Evolutionary conservation across 169 alveolate genomes (phyloP), one percentile per base, ranked within the genome.

Genomic region (Plasmodium knowlesi): DNA sequence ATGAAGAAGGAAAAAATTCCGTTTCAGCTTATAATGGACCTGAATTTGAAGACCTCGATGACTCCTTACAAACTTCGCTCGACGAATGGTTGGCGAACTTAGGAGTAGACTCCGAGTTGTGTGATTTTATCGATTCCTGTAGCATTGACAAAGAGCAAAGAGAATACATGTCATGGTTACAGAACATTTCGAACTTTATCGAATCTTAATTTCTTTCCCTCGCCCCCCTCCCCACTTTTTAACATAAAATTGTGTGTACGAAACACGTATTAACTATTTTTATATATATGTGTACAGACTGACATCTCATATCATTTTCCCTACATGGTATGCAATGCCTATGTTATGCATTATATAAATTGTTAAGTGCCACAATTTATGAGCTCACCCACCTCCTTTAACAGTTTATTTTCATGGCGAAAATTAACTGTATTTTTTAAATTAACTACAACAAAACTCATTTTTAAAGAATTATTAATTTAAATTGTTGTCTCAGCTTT

Each of bases 31-130:
- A 97, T 96, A 97, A 97, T 90, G 99, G 99, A 22, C 99, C 99
- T 3, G 98, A 98, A 96, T 98, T 98, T 78, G 99, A 98, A 91
- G 99, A 98, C 82, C 90, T 98, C 50, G 99, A 97, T 88, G 99
- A 98, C 94, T 93, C 97, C 43, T 92, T 98, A 86, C 99, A 98
- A 96, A 97, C 98, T 57, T 93, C 97, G 41, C 96, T 96, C 92
- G 98, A 95, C 83, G 98, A 96, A 84, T 96, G 97, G 97, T 92
- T 96, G 84, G 97, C 96, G 32, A 95, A 97, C 92, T 94, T 96
- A 50, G 99, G 99, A 54, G 95, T 98, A 16, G 98, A 95, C 81
- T 89, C 96, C 37, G 98, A 97, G 71, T 90, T 97, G 78, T 97
- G 98, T 92, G 98, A 97, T 95, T 98, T 98, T 95, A 96, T 98